A percentile compares a stretch with the other conserved stretches of the same genome.
Evolutionary conservation across 2,329 filamentous ascomycete species (phyloP).

Genomic region (Nigrospora oryzae): DNA sequence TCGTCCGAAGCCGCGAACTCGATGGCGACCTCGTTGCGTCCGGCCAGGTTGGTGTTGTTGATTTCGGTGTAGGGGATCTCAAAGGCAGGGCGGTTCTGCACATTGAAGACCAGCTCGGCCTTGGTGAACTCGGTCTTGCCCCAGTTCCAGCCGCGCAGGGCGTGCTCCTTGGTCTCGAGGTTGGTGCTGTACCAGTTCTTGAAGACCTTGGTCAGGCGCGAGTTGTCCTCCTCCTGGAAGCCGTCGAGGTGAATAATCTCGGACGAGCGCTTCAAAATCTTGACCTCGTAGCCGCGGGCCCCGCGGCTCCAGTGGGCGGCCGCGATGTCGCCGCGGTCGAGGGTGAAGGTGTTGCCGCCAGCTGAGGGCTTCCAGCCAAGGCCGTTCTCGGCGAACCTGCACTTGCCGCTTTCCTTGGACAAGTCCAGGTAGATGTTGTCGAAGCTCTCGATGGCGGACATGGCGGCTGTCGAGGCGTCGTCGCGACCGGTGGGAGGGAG

Average conservation of each 20-base stretch:
- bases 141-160: slow-evolving; percentile 97
- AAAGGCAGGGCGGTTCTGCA: slow-evolving; percentile 92
- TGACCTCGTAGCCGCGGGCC: slow-evolving; percentile 86
- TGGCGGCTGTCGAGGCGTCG: not conserved
- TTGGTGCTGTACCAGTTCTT: slow-evolving; percentile 97
- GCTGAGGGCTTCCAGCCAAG: slow-evolving; percentile 89
- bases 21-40: slow-evolving; percentile 94
- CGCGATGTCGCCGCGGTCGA: slow-evolving; percentile 78
- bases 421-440: slow-evolving; percentile 96
- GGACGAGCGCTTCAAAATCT: slow-evolving; percentile 76
- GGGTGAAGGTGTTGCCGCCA: slow-evolving; percentile 86
- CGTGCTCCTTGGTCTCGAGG: slow-evolving; percentile 88
- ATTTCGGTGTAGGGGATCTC: slow-evolving; percentile 97
- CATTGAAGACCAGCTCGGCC: slow-evolving; percentile 90
- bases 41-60: slow-evolving; percentile 93
- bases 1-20: slow-evolving; percentile 75
- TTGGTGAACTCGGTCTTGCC: slow-evolving; percentile 96
- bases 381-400: slow-evolving; percentile 87
- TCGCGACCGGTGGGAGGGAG: not conserved
- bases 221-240: slow-evolving; percentile 88
- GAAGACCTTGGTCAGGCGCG: slow-evolving; percentile 85
- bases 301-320: slow-evolving; percentile 92
- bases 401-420: slow-evolving; percentile 86
- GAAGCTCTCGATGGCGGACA: slow-evolving; percentile 67
- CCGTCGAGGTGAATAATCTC: slow-evolving; percentile 91